Evolutionary conservation across 2,329 filamentous ascomycete species (phyloP).

Genomic region (Pseudogymnoascus sp.): DNA sequence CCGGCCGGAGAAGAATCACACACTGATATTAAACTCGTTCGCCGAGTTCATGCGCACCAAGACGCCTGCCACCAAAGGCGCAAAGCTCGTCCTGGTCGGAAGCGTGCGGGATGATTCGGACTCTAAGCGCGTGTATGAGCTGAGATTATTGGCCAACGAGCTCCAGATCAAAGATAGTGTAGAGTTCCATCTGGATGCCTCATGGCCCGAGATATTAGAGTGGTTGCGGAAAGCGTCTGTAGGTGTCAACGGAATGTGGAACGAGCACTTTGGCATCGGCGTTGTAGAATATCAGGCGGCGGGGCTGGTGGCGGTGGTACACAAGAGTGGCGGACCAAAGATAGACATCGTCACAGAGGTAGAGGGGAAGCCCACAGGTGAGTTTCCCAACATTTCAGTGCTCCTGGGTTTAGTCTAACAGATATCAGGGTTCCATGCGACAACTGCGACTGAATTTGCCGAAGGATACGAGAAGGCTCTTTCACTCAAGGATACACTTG

Average conservation of each 20-base stretch:
- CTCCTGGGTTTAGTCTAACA: background rate
- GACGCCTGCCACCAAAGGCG: slow-evolving; percentile 42
- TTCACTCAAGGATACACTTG: slow-evolving; percentile 55
- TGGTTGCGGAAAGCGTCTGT: slow-evolving; percentile 72
- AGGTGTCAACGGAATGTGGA: slow-evolving; percentile 98
- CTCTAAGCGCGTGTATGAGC: slow-evolving; percentile 76
- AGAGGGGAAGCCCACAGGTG: slow-evolving; percentile 71
- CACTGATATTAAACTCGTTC: slow-evolving; percentile 78
- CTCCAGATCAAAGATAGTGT: slow-evolving; percentile 77
- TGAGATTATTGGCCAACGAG: slow-evolving; percentile 80
- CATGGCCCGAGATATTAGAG: slow-evolving; percentile 78
- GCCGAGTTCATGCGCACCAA: slow-evolving; percentile 60
- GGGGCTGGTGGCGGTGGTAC: slow-evolving; percentile 85
- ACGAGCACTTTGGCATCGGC: slow-evolving; percentile 97
- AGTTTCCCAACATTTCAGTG: slow-evolving; percentile 21
- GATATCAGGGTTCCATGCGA: slow-evolving; percentile 70
- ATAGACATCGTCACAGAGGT: slow-evolving; percentile 82
- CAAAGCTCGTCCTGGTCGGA: slow-evolving; percentile 77
- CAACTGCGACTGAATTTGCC: slow-evolving; percentile 71
- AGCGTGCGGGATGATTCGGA: slow-evolving; percentile 83
- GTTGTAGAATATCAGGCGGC: slow-evolving; percentile 98
- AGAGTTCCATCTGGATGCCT: slow-evolving; percentile 81
- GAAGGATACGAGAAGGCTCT: slow-evolving; percentile 72
- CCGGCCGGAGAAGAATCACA: slow-evolving; percentile 93
- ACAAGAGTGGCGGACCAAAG: slow-evolving; percentile 88